Evolutionary conservation across 2,329 filamentous ascomycete species (phyloP), one percentile per base, ranked within the genome.

Genomic region (Cordyceps cateniannulata): DNA sequence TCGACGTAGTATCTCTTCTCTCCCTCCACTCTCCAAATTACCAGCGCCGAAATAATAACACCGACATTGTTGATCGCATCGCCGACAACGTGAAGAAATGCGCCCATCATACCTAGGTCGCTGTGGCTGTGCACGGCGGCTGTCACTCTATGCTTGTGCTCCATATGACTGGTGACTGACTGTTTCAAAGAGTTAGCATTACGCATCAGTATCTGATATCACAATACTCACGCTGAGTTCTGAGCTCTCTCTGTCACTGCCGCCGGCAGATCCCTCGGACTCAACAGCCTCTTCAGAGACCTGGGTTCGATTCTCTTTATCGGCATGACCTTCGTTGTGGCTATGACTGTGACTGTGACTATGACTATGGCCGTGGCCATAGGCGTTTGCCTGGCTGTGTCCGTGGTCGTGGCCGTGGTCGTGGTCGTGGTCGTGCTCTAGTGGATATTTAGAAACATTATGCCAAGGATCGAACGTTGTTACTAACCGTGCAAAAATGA

Each of bases 41-140:
- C 77, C 2, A 87, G 67, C 0, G 86, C 87, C 1, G 88, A 82
- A 40, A 87, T 76, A 53, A 91, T 90, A 62, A 93, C 88, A 10
- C 88, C 88, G 12, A 91, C 71, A 66, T 93, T 93, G 74, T 91
- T 92, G 64, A 88, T 78, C 5, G 87, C 87, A 67, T 93, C 89
- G 35, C 88, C 86, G 3, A 89, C 67, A 27, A 92, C 82, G 67
- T 93, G 89, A 16, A 90, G 73, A 12, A 92, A 68, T 1, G 90
- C 87, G 1, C 86, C 88, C 63, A 89, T 75, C 77, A 90, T 87
- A 12, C 85, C 87, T n/a, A 92, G 76, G 68, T 92, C 86, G 61
- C 77, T 78, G 1, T 76, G 76, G 0, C 74, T 76, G 16, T 66
- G 62, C 56, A 71, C 66, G 10, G 70, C 62, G 22, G 68, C 66